Base-by-base conservation (phyloP, 2,329 filamentous ascomycete genomes). In the Pseudonectria buxi region DNA sequence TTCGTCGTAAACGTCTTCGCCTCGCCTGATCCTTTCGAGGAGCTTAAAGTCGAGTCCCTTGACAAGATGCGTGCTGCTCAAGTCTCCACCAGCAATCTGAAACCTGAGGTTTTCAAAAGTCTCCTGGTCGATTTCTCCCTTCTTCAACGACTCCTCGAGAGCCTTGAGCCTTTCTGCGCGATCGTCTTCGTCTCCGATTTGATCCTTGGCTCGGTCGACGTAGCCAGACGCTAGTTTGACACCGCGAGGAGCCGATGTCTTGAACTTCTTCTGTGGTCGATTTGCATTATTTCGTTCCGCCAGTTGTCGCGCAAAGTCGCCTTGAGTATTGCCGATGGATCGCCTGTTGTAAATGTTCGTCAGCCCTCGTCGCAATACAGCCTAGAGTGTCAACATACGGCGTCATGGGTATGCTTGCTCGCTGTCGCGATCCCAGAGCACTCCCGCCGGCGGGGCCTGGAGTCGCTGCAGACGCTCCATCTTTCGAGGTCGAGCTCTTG, bases 41-140 rank as follows among this genome's bases (percentile, higher is more conserved):
- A 96, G 67, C 58, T 84, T 83, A 57, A 87, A 84, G 61, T 98
- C 92, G 32, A 98, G 63, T 0, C 92, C 92, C 56, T 95, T 96
- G 31, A 96, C 82, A 46, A 95, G 63, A 68, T 95, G 87, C 11
- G 88, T 94, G 49, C 79, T 86, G 11, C 68, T 68, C 14, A 89
- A 63, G 57, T 94, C 84, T 7, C 89, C 90, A 4, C 88, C 89
- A 1, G 86, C 76, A 36, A 95, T 86, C 49, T 94, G 76, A 44
- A 76, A 75, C 24, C 83, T 71, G 27, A 90, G 60, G 50, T 74
- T 78, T 50, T 90, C 81, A 57, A 94, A 95, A 0, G 81, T 87
- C 32, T 73, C 74, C 47, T 78, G 74, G 47, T 94, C 85, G 45
- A 96, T 88, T 61, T 94, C 79, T 31, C 85, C 86, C 29, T 88